phyloP scores from a whole-genome alignment of 2,329 filamentous ascomycete genomes.

The Microcyclosporella mali region DNA sequence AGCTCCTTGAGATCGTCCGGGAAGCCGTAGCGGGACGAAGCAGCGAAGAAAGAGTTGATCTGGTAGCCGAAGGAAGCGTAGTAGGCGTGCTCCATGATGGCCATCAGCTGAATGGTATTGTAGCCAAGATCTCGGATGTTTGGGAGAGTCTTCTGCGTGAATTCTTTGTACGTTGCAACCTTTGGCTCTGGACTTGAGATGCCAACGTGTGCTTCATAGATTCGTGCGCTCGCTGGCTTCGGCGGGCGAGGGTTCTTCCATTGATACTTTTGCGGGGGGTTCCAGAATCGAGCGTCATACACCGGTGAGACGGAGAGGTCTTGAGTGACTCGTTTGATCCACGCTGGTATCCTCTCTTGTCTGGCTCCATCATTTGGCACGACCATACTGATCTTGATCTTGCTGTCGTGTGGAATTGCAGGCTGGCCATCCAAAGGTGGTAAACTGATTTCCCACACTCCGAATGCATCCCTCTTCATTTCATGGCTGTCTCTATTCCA shows the following conservation, averaged over 20 bases:
- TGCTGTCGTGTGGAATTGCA: constrained; percentile 85
- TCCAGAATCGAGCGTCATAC: constrained; percentile 97
- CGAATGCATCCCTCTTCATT: constrained; percentile 81
- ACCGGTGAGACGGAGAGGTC: constrained; percentile 82
- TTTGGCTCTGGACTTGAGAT: constrained; percentile 87
- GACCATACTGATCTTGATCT: constrained; percentile 84
- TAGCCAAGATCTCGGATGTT: constrained; percentile 87
- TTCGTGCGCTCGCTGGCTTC: constrained; percentile 78
- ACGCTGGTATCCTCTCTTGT: constrained; percentile 83
- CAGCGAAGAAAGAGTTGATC: constrained; percentile 97
- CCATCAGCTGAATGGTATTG: constrained; percentile 98
- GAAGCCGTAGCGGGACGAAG: constrained; percentile 87
- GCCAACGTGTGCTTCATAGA: constrained; percentile 98
- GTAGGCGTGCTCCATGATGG: constrained; percentile 98
- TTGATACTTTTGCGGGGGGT: constrained; percentile 77
- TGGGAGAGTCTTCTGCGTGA: constrained; percentile 85
- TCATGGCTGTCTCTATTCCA: constrained; percentile 80
- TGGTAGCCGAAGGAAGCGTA: constrained; percentile 99
- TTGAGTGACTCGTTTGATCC: constrained; percentile 97
- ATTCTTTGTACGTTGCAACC: constrained; percentile 95
- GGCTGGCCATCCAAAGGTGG: constrained; percentile 70
- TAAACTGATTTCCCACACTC: constrained; percentile 77
- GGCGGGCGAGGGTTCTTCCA: constrained; percentile 79
- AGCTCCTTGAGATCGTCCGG: constrained; percentile 96
- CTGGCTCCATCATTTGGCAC: constrained; percentile 67